Conservation (phyloP, 352 stramenopile genomes). For the Globisporangium cylindrosporum region DNA sequence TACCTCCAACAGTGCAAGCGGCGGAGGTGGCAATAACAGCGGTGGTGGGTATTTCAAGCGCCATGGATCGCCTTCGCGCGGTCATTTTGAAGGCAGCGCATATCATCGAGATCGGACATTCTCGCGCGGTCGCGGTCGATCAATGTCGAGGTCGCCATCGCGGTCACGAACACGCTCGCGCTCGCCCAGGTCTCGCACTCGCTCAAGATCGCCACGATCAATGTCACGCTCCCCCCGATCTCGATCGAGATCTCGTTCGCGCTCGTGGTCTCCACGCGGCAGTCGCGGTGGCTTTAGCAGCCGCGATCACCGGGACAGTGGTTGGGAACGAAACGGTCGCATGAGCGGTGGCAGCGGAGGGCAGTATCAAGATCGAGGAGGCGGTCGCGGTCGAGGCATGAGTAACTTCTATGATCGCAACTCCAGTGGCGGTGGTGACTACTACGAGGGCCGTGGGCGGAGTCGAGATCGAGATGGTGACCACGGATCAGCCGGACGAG, state of each 20-base stretch:
- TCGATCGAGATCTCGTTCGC: slow-evolving; percentile 37
- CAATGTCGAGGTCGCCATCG: slow-evolving; percentile 54
- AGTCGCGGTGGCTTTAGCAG: slow-evolving; percentile 40
- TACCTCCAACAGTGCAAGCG: slow-evolving; percentile 9
- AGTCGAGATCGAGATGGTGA: slow-evolving; percentile 38
- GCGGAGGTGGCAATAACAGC: slow-evolving; percentile 7
- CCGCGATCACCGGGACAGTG: slow-evolving; percentile 11
- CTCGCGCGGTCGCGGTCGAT: slow-evolving; percentile 36
- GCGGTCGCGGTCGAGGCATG: slow-evolving; percentile 17
- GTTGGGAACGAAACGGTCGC: slow-evolving; percentile 15
- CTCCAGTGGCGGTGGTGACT: slow-evolving; percentile 24
- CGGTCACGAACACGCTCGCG: slow-evolving; percentile 29
- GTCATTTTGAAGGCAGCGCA: slow-evolving; percentile 25
- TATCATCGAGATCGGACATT: slow-evolving; percentile 39
- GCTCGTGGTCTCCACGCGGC: slow-evolving; percentile 57
- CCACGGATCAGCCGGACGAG: slow-evolving; percentile 20
- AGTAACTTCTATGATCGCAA: slow-evolving; percentile 25
- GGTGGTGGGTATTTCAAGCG: slow-evolving; percentile 31
- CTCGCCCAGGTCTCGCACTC: slow-evolving; percentile 18
- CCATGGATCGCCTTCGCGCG: slow-evolving; percentile 22
- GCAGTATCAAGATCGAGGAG: slow-evolving; percentile 15
- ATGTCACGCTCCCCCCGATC: slow-evolving; percentile 39
- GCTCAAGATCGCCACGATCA: slow-evolving; percentile 38
- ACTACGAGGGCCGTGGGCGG: slow-evolving; percentile 29
- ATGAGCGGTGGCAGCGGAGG: slow-evolving; percentile 31